A percentile compares a stretch with the other conserved stretches of the same genome.
Conservation (phyloP, 805 yeast genomes). For the Blastobotrys attinorum region DNA sequence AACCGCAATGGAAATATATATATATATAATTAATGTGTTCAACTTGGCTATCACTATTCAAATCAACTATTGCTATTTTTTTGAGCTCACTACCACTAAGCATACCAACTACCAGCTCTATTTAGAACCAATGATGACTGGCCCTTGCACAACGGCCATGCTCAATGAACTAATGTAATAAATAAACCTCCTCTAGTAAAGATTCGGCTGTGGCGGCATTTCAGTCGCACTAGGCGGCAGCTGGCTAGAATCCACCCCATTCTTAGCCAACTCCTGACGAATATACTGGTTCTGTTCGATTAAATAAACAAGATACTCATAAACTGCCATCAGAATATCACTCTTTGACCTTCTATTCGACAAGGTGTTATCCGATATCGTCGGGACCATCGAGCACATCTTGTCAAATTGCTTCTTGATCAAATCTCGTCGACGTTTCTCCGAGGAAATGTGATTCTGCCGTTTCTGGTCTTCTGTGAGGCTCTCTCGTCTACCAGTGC, state of each 20-base stretch:
- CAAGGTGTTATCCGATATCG: slow-evolving; percentile 9
- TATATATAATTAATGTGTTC: too few species aligned
- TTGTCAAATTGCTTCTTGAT: slow-evolving; percentile 33
- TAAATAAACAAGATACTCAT: slow-evolving; percentile 20
- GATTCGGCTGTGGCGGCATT: neutral
- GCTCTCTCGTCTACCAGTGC: slow-evolving; percentile 16
- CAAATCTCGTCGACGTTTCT: slow-evolving; percentile 33
- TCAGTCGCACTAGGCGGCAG: slow-evolving; percentile 6
- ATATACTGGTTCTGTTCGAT: slow-evolving; percentile 21
- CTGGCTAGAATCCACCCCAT: slow-evolving; percentile 15
- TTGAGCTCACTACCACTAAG: too few species aligned
- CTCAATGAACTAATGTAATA: too few species aligned
- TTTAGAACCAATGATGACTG: too few species aligned
- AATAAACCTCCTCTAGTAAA: too few species aligned
- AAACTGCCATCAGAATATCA: slow-evolving; percentile 20
- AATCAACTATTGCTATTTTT: too few species aligned
- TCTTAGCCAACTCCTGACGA: slow-evolving; percentile 15
- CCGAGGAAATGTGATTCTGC: slow-evolving; percentile 32
- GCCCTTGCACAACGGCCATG: too few species aligned
- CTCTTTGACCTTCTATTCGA: slow-evolving; percentile 18
- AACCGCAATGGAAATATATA: too few species aligned
- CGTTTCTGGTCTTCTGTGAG: slow-evolving; percentile 32
- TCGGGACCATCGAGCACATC: slow-evolving; percentile 32
- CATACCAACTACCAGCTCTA: too few species aligned
- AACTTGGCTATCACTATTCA: too few species aligned